A percentile compares a stretch with the other conserved stretches of the same genome.
Conservation (phyloP, 1,139 yeast genomes). For the Kurtzmaniella quercitrusa region DNA sequence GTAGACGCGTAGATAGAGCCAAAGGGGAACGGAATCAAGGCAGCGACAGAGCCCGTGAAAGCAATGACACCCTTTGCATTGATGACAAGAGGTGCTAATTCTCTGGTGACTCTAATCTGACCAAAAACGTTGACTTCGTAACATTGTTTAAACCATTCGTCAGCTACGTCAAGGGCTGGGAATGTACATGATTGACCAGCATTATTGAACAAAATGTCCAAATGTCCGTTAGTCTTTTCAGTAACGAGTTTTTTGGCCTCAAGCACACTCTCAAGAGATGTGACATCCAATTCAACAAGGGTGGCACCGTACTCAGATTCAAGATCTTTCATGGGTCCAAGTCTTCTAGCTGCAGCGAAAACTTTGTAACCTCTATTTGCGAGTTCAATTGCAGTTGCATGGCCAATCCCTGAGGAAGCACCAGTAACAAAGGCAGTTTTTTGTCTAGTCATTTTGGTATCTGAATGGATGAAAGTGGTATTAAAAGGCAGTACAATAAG, state of each 20-base stretch:
- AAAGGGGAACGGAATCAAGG: constrained; percentile 66
- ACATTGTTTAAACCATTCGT: constrained; percentile 51
- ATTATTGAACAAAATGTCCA: constrained; percentile 65
- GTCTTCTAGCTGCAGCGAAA: constrained; percentile 70
- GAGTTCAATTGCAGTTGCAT: constrained; percentile 59
- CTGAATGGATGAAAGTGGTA: background rate
- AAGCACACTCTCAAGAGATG: constrained; percentile 47
- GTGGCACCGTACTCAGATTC: constrained; percentile 21
- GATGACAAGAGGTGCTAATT: constrained; percentile 53
- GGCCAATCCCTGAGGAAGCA: constrained; percentile 71
- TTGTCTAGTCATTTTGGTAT: constrained; percentile 13
- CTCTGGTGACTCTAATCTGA: constrained; percentile 60
- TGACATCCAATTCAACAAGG: constrained; percentile 35
- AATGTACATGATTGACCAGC: constrained; percentile 61
- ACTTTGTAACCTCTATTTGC: constrained; percentile 62
- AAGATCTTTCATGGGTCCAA: constrained; percentile 57
- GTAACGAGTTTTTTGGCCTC: constrained; percentile 31
- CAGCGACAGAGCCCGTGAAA: constrained; percentile 74
- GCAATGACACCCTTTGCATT: constrained; percentile 68
- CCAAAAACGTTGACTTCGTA: constrained; percentile 71
- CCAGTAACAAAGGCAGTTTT: constrained; percentile 66
- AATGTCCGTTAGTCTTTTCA: constrained; percentile 39
- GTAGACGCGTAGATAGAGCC: constrained; percentile 65
- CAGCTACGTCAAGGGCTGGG: constrained; percentile 66
- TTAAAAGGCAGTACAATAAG: background rate